These are phyloP conservation scores for Mrakia blollopis DNA, from an alignment of 768 basidiomycete genomes.

Conservation along the genomic window DNA sequence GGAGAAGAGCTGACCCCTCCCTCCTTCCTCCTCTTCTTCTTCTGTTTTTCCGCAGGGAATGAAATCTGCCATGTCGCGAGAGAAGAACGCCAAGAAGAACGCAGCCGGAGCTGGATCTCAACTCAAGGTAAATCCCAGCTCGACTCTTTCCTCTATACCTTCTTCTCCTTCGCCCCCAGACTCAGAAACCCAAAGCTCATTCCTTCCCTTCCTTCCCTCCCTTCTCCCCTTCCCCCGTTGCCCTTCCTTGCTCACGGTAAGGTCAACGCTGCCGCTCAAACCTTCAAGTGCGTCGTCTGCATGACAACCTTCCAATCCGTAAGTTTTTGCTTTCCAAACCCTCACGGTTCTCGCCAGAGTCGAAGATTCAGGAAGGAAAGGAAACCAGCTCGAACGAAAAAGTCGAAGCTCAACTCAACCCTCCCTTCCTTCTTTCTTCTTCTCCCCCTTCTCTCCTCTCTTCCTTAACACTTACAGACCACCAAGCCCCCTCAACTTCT, in stretches of 20 bases:
- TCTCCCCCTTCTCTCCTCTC: background rate
- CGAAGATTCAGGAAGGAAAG: no score
- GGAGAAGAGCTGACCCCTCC: background rate
- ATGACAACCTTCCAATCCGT: slow-evolving; percentile 26
- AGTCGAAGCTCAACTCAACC: background rate
- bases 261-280: slow-evolving; percentile 31
- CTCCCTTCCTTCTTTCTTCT: background rate
- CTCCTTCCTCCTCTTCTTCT: background rate
- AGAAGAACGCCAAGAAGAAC: slow-evolving; percentile 30
- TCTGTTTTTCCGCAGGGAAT: slow-evolving; percentile 2
- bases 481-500: slow-evolving; percentile 29
- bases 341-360: background rate
- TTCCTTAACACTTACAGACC: background rate
- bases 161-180: background rate
- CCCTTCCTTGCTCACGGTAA: no score
- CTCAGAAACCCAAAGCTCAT: background rate
- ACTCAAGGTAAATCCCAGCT: background rate
- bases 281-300: slow-evolving; percentile 27
- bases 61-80: slow-evolving; percentile 28
- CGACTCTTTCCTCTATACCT: background rate
- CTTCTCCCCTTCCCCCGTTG: background rate
- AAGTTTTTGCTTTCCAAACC: background rate
- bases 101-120: slow-evolving; percentile 11
- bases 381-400: no score
- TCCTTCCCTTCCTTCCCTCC: background rate